phyloP scores from a whole-genome alignment of 805 yeast genomes.

The Sungouiella blattae region DNA sequence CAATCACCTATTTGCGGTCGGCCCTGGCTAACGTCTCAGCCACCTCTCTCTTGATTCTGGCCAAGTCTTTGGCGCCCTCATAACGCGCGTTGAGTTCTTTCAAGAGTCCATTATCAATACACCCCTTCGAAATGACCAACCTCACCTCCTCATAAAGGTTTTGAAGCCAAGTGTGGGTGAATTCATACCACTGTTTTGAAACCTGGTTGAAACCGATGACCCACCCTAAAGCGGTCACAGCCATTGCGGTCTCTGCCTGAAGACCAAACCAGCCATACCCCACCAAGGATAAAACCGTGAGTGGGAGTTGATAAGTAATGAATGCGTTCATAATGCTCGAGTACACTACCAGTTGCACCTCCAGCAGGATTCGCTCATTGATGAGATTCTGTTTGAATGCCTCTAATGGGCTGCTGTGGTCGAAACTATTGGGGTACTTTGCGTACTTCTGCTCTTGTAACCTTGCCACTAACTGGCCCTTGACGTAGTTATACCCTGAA shows the following conservation, averaged over 20 bases:
- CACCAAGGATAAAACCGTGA: constrained; percentile 26
- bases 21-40: constrained; percentile 8
- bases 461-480: constrained; percentile 34
- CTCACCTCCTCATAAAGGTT: constrained; percentile 35
- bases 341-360: constrained; percentile 38
- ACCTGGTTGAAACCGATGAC: constrained; percentile 41
- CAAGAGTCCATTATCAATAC: constrained; percentile 36
- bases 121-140: constrained; percentile 24
- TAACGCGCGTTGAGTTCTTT: constrained; percentile 28
- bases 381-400: constrained; percentile 29
- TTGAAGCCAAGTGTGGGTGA: constrained; percentile 26
- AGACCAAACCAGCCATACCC: constrained; percentile 34
- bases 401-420: constrained; percentile 27
- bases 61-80: constrained; percentile 18
- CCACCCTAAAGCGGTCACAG: constrained; percentile 36
- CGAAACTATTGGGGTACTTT: constrained; percentile 8
- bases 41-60: constrained; percentile 13
- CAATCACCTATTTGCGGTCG: neutral
- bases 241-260: constrained; percentile 28
- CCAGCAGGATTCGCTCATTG: constrained; percentile 23
- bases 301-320: constrained; percentile 36
- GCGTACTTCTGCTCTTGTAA: constrained; percentile 26
- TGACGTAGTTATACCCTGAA: constrained; percentile 32
- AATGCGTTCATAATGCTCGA: constrained; percentile 26
- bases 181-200: constrained; percentile 32